These are phyloP conservation scores for Citrullus amarus DNA, from an alignment of 306 rosid genomes.

Conservation along the genomic window DNA sequence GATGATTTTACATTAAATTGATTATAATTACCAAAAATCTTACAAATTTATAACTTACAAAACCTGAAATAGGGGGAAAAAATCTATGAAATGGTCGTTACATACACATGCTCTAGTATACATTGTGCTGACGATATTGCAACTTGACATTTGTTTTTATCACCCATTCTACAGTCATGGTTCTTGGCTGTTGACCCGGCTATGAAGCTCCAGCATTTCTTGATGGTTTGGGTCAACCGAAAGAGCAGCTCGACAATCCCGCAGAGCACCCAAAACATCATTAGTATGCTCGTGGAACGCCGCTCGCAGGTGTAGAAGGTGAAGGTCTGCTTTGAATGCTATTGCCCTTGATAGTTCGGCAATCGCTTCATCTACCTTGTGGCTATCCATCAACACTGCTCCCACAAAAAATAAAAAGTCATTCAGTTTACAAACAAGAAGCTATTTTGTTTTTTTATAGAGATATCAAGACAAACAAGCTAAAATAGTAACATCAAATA, in stretches of 20 bases:
- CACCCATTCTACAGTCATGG: slow-evolving; percentile 32
- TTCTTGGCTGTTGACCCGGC: slow-evolving; percentile 78
- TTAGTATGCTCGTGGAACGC: slow-evolving; percentile 88
- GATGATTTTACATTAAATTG: slow-evolving; percentile 7
- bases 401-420: not conserved
- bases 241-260: slow-evolving; percentile 93
- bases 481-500: not conserved
- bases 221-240: slow-evolving; percentile 87
- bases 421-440: not conserved
- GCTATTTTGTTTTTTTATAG: not conserved
- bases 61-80: slow-evolving; percentile 2
- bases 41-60: slow-evolving; percentile 7
- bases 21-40: slow-evolving; percentile 10
- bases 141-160: not conserved
- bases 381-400: slow-evolving; percentile 82
- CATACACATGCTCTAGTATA: slow-evolving; percentile 12
- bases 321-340: slow-evolving; percentile 83
- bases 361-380: slow-evolving; percentile 70
- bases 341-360: slow-evolving; percentile 76
- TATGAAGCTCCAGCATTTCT: slow-evolving; percentile 88
- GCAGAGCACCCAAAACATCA: slow-evolving; percentile 56
- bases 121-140: not conserved
- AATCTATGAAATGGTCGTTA: slow-evolving; percentile 13
- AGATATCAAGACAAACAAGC: not conserved
- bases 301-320: slow-evolving; percentile 82